phyloP scores from a whole-genome alignment of 306 rosid genomes.

The Cercis canadensis region DNA sequence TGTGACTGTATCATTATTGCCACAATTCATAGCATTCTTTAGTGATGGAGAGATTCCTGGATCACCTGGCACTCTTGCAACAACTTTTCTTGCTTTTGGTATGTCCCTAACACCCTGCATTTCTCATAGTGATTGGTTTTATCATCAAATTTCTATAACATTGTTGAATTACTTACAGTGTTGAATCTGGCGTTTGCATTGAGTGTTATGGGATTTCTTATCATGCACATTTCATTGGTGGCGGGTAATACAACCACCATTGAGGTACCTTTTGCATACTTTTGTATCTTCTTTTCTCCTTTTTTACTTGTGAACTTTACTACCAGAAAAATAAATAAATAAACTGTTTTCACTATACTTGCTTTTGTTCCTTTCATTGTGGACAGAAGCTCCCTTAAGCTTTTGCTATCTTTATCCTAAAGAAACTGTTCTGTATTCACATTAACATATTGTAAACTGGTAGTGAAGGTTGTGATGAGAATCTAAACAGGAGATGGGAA shows the following conservation, averaged over 20 bases:
- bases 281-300: neutral
- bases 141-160: constrained; percentile 38
- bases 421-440: neutral
- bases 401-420: constrained; percentile 8
- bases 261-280: constrained; percentile 61
- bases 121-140: constrained; percentile 21
- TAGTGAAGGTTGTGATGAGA: neutral
- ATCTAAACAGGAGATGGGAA: constrained; percentile 5
- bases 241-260: constrained; percentile 91
- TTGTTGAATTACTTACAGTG: constrained; percentile 56
- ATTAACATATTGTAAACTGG: neutral
- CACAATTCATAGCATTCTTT: constrained; percentile 87
- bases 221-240: constrained; percentile 94
- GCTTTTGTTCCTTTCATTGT: neutral
- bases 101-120: constrained; percentile 34
- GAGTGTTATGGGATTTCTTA: constrained; percentile 93
- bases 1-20: constrained; percentile 85
- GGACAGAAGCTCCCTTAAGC: neutral
- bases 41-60: constrained; percentile 97
- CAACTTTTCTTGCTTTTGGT: constrained; percentile 98
- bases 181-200: constrained; percentile 93
- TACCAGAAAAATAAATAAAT: too few relatives aligned
- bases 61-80: constrained; percentile 94
- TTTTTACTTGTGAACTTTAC: neutral
- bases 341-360: neutral